Evolutionary conservation across 139 green algal genomes (phyloP).

Genomic region (Chlamydomonas applanata): DNA sequence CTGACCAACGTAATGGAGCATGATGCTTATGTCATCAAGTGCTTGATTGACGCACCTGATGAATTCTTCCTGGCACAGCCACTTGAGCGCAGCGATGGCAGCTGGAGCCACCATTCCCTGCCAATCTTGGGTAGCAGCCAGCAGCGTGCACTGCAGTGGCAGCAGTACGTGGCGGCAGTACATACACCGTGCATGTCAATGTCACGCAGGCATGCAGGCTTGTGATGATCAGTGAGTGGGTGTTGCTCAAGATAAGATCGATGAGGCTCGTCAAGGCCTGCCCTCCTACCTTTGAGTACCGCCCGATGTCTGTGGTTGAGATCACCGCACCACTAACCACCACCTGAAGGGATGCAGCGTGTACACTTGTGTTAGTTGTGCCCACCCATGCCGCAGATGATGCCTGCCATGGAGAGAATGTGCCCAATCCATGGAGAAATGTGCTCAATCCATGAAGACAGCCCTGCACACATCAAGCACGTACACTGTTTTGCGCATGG

Average conservation of each 20-base stretch:
- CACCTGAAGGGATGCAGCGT: conserved; percentile 33
- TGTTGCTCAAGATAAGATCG: no score
- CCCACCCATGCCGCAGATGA: not conserved
- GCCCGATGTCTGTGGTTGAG: not conserved
- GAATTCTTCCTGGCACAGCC: conserved; percentile 61
- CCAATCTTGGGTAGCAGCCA: conserved; percentile 48
- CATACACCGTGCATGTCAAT: no score
- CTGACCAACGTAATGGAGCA: no score
- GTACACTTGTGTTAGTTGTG: not conserved
- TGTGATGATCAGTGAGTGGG: no score
- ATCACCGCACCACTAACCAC: conserved; percentile 64
- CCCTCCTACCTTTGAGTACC: no score
- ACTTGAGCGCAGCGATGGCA: conserved; percentile 58
- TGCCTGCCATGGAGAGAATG: not conserved
- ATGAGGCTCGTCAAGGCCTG: no score
- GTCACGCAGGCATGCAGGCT: no score
- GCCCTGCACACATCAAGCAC: not conserved
- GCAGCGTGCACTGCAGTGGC: conserved; percentile 60
- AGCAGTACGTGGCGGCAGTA: not conserved
- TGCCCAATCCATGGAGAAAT: not conserved
- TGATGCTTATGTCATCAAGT: no score
- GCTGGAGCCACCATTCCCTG: conserved; percentile 37
- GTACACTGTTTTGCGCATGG: no score
- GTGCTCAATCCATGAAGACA: not conserved
- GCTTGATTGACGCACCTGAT: conserved; percentile 28